Percentiles rank a stretch among this genome's conserved stretches.
phyloP scores from a whole-genome alignment of 2,329 filamentous ascomycete species.

The Calonectria naviculata region DNA sequence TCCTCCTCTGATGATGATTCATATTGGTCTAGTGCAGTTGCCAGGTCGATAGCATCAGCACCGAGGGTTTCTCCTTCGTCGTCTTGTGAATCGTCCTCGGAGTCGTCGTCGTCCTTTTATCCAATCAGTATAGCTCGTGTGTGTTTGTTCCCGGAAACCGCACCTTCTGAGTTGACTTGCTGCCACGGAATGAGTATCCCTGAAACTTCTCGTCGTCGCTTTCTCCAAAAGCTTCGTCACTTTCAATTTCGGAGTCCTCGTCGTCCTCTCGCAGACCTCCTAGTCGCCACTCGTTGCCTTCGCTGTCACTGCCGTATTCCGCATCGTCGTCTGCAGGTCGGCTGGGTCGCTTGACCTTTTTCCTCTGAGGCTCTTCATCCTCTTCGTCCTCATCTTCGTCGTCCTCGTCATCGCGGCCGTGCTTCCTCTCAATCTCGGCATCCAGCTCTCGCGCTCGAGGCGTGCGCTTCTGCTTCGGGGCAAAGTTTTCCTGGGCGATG shows the following conservation, averaged over 20 bases:
- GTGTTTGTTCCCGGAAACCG: not conserved
- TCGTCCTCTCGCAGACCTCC: conserved; percentile 69
- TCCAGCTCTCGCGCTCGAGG: conserved; percentile 65
- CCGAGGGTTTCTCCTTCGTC: conserved; percentile 69
- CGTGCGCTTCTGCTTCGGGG: conserved; percentile 58
- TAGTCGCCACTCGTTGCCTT: conserved; percentile 86
- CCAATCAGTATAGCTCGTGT: conserved; percentile 11
- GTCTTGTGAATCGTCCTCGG: conserved; percentile 64
- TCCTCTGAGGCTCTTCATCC: conserved; percentile 56
- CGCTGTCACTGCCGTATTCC: conserved; percentile 84
- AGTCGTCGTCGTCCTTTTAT: conserved; percentile 64
- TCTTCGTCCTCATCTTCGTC: conserved; percentile 66
- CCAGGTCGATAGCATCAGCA: conserved; percentile 69
- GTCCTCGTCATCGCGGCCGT: conserved; percentile 55
- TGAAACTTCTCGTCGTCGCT: conserved; percentile 90
- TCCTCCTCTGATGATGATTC: conserved; percentile 62
- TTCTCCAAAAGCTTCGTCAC: conserved; percentile 85
- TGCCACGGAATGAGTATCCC: conserved; percentile 71
- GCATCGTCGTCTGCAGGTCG: conserved; percentile 62
- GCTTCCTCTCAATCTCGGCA: conserved; percentile 57
- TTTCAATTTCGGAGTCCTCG: conserved; percentile 73
- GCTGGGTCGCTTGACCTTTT: conserved; percentile 55
- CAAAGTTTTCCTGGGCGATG: conserved; percentile 65
- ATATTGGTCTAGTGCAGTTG: conserved; percentile 66
- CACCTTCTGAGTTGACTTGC: conserved; percentile 50